phyloP scores from a whole-genome alignment of 805 yeast genomes.

The Candida lessepsii region DNA sequence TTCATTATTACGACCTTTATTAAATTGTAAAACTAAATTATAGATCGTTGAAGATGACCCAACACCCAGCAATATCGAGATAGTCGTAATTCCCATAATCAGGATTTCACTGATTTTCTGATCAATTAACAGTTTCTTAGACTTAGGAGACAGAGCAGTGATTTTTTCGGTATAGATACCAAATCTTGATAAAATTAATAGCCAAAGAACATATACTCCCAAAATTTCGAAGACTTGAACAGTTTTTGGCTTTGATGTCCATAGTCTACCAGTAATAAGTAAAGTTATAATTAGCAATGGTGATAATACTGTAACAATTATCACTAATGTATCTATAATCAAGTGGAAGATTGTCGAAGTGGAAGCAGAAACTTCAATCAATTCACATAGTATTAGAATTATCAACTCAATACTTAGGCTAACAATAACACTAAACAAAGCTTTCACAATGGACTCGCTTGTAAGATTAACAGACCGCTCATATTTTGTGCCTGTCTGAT shows the following conservation, averaged over 20 bases:
- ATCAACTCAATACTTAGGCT: slow-evolving; percentile 33
- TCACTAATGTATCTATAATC: slow-evolving; percentile 37
- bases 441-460: slow-evolving; percentile 6
- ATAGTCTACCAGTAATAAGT: slow-evolving; percentile 15
- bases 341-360: slow-evolving; percentile 35
- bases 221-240: background rate
- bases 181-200: slow-evolving; percentile 28
- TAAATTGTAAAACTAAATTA: slow-evolving; percentile 11
- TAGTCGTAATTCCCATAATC: slow-evolving; percentile 48
- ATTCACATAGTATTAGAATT: slow-evolving; percentile 36
- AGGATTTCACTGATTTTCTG: slow-evolving; percentile 46
- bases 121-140: slow-evolving; percentile 21
- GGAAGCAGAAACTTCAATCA: slow-evolving; percentile 14
- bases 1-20: slow-evolving; percentile 2
- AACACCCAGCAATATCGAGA: slow-evolving; percentile 51
- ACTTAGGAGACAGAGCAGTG: slow-evolving; percentile 13
- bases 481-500: slow-evolving; percentile 12
- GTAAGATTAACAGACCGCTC: slow-evolving; percentile 6
- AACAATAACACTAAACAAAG: slow-evolving; percentile 28
- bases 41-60: slow-evolving; percentile 50
- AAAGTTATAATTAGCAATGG: slow-evolving; percentile 42
- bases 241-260: background rate
- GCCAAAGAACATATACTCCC: slow-evolving; percentile 28
- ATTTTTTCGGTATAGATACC: slow-evolving; percentile 21
- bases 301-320: slow-evolving; percentile 39